A percentile compares a stretch with the other conserved stretches of the same genome.
Evolutionary conservation across 805 yeast species (phyloP).

Genomic region (Kodamaea fukazawae): DNA sequence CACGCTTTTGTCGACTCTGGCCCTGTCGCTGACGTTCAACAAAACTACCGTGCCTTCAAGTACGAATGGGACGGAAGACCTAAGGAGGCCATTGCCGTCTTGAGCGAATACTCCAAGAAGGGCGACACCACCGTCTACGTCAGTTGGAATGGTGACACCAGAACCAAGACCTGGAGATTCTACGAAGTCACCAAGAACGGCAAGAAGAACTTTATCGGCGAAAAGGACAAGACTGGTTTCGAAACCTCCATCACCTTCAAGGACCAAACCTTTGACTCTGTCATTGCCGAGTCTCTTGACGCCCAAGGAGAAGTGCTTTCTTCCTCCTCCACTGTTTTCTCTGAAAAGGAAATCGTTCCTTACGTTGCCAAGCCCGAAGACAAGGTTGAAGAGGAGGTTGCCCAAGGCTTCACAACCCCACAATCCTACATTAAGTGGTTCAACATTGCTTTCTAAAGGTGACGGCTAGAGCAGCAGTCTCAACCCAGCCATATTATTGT

Average conservation of each 20-base stretch:
- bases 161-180: constrained; percentile 29
- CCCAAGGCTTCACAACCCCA: neutral
- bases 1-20: constrained; percentile 34
- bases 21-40: constrained; percentile 16
- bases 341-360: constrained; percentile 6
- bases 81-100: constrained; percentile 29
- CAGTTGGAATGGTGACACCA: constrained; percentile 41
- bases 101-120: constrained; percentile 15
- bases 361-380: neutral
- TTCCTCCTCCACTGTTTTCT: constrained; percentile 10
- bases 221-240: constrained; percentile 24
- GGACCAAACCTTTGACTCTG: constrained; percentile 7
- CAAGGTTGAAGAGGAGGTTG: neutral
- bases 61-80: constrained; percentile 34
- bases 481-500: too few relatives aligned
- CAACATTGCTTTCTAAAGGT: too few relatives aligned
- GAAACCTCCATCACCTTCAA: constrained; percentile 20
- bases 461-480: too few relatives aligned
- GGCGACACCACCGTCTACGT: constrained; percentile 23
- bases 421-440: too few relatives aligned
- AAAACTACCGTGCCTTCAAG: constrained; percentile 37
- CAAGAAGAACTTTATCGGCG: constrained; percentile 14
- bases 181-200: constrained; percentile 14
- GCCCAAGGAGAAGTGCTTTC: constrained; percentile 13
- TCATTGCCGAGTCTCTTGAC: constrained; percentile 17